phyloP scores from a whole-genome alignment of 2,329 filamentous ascomycete species.

The Phialophora expanda region DNA sequence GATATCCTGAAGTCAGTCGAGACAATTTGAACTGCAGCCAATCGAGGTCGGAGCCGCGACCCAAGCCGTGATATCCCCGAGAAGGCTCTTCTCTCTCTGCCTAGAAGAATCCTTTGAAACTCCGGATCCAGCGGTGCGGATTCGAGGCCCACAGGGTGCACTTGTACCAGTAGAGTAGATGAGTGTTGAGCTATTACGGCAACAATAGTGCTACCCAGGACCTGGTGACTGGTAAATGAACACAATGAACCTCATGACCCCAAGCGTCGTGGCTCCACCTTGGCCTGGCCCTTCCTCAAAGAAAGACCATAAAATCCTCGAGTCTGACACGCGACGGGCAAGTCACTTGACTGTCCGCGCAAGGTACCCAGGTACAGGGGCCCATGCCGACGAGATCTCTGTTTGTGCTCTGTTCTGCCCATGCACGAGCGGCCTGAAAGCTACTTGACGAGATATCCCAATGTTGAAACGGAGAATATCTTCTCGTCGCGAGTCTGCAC shows the following conservation, averaged over 20 bases:
- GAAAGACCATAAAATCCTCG: background rate
- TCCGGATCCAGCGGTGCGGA: background rate
- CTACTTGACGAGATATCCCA: background rate
- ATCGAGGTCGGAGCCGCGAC: background rate
- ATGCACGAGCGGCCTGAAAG: background rate
- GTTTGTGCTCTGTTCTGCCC: background rate
- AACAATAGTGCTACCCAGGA: too few species aligned
- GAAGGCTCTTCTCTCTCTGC: background rate
- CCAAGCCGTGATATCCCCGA: conserved; percentile 16
- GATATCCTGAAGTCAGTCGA: conserved; percentile 7
- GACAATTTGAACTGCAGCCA: conserved; percentile 5
- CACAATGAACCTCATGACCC: background rate
- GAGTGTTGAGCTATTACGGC: too few species aligned
- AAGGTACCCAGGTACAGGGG: background rate
- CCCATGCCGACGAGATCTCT: background rate
- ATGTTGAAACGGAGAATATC: background rate
- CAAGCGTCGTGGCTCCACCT: background rate
- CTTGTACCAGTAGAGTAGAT: background rate
- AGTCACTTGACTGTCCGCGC: background rate
- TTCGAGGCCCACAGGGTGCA: background rate
- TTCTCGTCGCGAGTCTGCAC: conserved; percentile 3
- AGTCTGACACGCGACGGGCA: conserved; percentile 11
- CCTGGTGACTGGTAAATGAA: background rate
- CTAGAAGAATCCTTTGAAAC: background rate
- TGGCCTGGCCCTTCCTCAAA: background rate